A percentile compares a stretch with the other conserved stretches of the same genome.
Evolutionary conservation across 257 asterid genomes (phyloP).

Genomic region (Solanum rostratum): DNA sequence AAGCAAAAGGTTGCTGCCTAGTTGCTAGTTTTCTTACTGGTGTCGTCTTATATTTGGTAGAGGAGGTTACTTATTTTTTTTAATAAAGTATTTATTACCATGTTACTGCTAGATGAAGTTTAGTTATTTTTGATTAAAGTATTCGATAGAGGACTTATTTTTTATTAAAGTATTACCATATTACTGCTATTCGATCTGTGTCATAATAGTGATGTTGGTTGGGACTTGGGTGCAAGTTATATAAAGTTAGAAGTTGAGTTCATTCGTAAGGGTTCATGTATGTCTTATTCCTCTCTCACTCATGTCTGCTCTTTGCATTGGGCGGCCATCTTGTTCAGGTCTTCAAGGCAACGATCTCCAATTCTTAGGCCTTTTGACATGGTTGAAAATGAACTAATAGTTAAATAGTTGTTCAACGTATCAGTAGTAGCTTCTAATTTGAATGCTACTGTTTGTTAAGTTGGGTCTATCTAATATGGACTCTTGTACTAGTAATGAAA

Average conservation of each 20-base stretch:
- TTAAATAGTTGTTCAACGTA: background rate
- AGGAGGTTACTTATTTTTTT: background rate
- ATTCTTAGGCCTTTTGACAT: background rate
- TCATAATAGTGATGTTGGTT: background rate
- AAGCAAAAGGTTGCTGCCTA: conserved; percentile 40
- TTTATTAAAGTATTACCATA: background rate
- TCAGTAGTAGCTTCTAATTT: background rate
- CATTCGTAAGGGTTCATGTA: background rate
- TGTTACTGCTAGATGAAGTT: background rate
- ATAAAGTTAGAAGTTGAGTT: background rate
- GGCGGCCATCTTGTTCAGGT: background rate
- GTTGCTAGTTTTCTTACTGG: background rate
- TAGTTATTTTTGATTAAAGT: no score
- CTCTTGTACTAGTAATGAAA: no score
- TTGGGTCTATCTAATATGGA: no score
- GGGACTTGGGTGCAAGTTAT: no score
- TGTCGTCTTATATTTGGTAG: background rate
- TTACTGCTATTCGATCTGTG: background rate
- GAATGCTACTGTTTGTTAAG: no score
- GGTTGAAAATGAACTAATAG: no score
- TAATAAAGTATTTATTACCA: background rate
- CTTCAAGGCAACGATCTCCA: background rate
- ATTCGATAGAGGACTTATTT: background rate
- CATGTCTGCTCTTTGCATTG: background rate
- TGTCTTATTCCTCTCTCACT: no score